phyloP scores from a whole-genome alignment of 768 basidiomycete genomes.

The Russula vinacea region DNA sequence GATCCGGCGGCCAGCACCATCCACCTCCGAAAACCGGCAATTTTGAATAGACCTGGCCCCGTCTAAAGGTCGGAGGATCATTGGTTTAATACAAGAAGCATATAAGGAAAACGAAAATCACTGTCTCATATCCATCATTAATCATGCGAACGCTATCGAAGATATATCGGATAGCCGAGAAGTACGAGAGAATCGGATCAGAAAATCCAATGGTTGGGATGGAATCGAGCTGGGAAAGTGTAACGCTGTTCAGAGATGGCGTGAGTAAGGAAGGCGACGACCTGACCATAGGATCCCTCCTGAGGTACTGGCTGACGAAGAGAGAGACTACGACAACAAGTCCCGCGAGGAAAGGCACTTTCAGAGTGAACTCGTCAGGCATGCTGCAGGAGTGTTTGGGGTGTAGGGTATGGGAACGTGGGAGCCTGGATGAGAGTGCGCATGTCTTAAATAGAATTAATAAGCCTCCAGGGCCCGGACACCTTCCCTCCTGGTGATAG shows the following conservation, averaged over 20 bases:
- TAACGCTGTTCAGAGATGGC: background rate
- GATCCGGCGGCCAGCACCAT: too few species aligned
- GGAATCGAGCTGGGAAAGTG: background rate
- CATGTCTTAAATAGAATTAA: too few species aligned
- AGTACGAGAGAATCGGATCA: constrained; percentile 34
- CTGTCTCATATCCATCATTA: constrained; percentile 8
- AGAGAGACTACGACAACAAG: background rate
- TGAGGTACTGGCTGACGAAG: background rate
- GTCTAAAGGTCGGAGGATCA: background rate
- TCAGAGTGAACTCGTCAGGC: background rate
- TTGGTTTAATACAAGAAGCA: background rate
- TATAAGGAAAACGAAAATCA: background rate
- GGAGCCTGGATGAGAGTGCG: too few species aligned
- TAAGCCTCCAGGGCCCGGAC: too few species aligned
- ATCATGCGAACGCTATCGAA: background rate
- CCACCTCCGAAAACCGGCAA: too few species aligned
- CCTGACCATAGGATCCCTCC: background rate
- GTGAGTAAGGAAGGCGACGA: background rate
- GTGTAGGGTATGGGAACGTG: too few species aligned
- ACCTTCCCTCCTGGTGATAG: too few species aligned
- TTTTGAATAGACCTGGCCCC: background rate
- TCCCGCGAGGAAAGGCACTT: background rate
- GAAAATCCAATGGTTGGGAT: constrained; percentile 5
- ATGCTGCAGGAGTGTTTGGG: background rate
- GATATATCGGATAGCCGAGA: background rate